Evolutionary conservation across 2,329 filamentous ascomycete genomes (phyloP), one percentile per base, ranked within the genome.

Genomic region (Ustulina deusta): DNA sequence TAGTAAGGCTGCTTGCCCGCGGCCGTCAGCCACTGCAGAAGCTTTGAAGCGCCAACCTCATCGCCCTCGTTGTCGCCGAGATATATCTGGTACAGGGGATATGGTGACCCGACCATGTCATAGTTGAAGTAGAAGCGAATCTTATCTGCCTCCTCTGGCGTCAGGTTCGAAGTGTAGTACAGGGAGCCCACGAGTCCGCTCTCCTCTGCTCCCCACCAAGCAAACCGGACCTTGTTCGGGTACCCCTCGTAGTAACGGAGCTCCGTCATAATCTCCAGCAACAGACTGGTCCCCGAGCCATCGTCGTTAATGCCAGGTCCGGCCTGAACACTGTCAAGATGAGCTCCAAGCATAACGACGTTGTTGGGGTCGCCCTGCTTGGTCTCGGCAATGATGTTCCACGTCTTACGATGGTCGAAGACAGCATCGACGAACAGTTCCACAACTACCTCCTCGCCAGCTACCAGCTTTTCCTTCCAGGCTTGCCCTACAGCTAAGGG

Each of bases 91-190:
- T 78, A 84, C 46, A 74, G 70, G 11, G 82, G 79, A n/a, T 75
- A 72, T 3, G 78, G 76, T 17, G 81, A 83, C n/a, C 80, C 83
- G 63, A 91, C 89, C 90, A 92, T 92, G 78, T 92, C 90, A 74
- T 90, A 91, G 81, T 92, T 90, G 76, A 91, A 86, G 81, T 91
- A 90, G 36, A 91, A 87, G 1, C 85, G 83, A 73, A 92, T 88
- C 78, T 87, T 89, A 68, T 86, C 81, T 0, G 78, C 78, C 51
- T 83, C 80, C 1, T 75, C 74, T 25, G 77, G 72, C 11, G 77
- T 74, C 32, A 84, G 77, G 6, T 76, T 74, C 15, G 74, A 65
- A 1, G 77, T 79, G 65, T 83, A 83, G 75, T 82, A 76, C 22
- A 79, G 72, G 6, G 82, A 83, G n/a, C 82, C 83, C 54, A 82